phyloP scores from a whole-genome alignment of 768 basidiomycete species.

The Mrakia frigida region DNA sequence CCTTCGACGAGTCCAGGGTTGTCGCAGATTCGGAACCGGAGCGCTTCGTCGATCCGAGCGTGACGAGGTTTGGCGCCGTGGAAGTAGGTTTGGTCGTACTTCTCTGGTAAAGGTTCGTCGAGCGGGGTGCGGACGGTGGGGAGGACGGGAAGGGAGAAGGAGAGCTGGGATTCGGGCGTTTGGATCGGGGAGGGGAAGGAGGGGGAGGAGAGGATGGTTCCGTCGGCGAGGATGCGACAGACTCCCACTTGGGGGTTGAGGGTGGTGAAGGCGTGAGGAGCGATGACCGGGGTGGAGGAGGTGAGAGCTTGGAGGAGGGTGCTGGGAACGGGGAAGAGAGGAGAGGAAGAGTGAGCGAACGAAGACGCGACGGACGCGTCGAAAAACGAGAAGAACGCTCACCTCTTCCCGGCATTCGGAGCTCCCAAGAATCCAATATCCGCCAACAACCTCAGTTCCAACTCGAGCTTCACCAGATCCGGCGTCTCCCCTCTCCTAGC shows the following conservation, averaged over 20 bases:
- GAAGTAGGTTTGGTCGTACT: constrained; percentile 64
- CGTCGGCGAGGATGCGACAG: constrained; percentile 29
- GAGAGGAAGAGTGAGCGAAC: neutral
- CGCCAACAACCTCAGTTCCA: constrained; percentile 89
- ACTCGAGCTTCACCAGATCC: constrained; percentile 69
- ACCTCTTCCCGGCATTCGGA: constrained; percentile 73
- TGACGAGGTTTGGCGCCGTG: neutral
- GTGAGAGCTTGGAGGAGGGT: constrained; percentile 86
- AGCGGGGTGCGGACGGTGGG: neutral
- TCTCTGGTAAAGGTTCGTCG: constrained; percentile 67
- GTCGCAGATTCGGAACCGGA: constrained; percentile 93
- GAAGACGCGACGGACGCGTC: neutral
- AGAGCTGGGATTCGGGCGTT: constrained; percentile 22
- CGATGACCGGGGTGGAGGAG: constrained; percentile 77
- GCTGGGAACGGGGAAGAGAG: constrained; percentile 46
- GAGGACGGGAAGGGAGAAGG: constrained; percentile 22
- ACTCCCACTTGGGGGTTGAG: constrained; percentile 90
- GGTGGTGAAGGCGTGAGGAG: constrained; percentile 90
- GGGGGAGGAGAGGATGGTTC: constrained; percentile 29
- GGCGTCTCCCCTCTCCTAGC: constrained; percentile 59
- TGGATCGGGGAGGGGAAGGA: neutral
- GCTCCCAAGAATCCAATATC: constrained; percentile 95
- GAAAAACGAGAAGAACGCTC: neutral
- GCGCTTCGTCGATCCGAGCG: constrained; percentile 48
- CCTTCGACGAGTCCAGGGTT: constrained; percentile 86